Evolutionary conservation across 148 eudicot genomes (phyloP), one percentile per base, ranked within the genome.

Genomic region (Camellia granthamiana): DNA sequence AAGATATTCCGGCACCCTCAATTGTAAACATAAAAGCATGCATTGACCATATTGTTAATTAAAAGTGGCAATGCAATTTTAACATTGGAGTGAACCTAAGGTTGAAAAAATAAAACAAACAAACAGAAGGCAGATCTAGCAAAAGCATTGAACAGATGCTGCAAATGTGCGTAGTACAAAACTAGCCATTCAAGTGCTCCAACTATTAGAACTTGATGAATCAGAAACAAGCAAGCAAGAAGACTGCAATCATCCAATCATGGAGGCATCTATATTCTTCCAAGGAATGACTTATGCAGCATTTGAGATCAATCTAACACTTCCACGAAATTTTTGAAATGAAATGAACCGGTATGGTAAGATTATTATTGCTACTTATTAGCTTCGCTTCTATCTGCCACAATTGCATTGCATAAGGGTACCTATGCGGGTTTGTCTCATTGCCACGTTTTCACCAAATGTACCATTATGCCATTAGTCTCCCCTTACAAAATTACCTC

Each of bases 171-270:
- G 19, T n/a, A 70, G 58, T 70, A 19, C 3, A 16, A 79, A 61
- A 72, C 21, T 70, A 49, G 42, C 74, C 38, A 63, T 74, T 55
- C 47, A 12, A 64, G 61, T 38, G 55, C 77, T 68, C 55, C 70
- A 72, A 47, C 8, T 51, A 73, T 56, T 52, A 52, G 59, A 30
- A 30, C 38, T 30, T 30, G 38, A 72, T 13, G 9, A 19, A 16
- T 69, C 52, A 73, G 52, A 38, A 64, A 51, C 12, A 70, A 79
- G 41, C 42, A 72, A 72, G 52, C 43, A 72, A 72, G 44, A 30
- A 12, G 16, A 55, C 67, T 47, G 47, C 30, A 43, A 72, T 46
- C 44, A 72, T 72, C 61, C 67, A 79, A 74, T 30, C 10, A 15
- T 46, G 56, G 51, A 44, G 59, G 70, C 44, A 47, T 46, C 70